Evolutionary conservation across 2,329 filamentous ascomycete genomes (phyloP), one percentile per base, ranked within the genome.

Genomic region (Microcyclospora pomicola): DNA sequence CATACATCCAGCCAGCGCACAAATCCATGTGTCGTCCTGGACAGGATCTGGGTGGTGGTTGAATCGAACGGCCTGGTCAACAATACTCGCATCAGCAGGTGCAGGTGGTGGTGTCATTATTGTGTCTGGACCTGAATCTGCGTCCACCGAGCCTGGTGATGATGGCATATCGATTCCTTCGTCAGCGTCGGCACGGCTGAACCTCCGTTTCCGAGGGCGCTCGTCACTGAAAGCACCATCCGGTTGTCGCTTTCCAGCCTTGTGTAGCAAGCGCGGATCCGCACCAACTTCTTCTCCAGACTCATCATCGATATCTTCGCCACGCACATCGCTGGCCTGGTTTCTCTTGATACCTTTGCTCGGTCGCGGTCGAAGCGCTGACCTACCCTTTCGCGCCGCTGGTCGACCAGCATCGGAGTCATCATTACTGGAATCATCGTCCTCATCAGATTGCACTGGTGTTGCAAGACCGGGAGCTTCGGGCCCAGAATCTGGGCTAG

Each of bases 1-100:
- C 29, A 61, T 61, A 50, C 80, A 85, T 15, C 70, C 75, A 9
- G 75, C 71, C 43, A 79, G 67, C 4, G 70, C 69, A 49, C 80
- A 85, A 1, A 62, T 63, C 79, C 80, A 85, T 0, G 74, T 75
- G 37, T 77, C 71, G 42, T 56, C 49, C 38, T 57, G 54, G 2
- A 53, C 36, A 6, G 49, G 48, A 34, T 56, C 51, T 10, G 43
- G 39, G 7, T 12, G 29, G 32, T 51, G 45, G 13, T 37, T 41
- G 11, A 47, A 19, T 7, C 35, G 38, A 28, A 29, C 19, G 13
- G 37, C 37, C n/a, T 33, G 28, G 16, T 32, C 40, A 16, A 15
- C 34, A 19, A 24, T 7, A 7, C 19, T 24, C 19, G 19, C 19
- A 24, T 27, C 66, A 60, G 2, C 61, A 37, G 12, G 43, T 41